Evolutionary conservation across 2,329 filamentous ascomycete species (phyloP).

Genomic region (Penicillium frequentans): DNA sequence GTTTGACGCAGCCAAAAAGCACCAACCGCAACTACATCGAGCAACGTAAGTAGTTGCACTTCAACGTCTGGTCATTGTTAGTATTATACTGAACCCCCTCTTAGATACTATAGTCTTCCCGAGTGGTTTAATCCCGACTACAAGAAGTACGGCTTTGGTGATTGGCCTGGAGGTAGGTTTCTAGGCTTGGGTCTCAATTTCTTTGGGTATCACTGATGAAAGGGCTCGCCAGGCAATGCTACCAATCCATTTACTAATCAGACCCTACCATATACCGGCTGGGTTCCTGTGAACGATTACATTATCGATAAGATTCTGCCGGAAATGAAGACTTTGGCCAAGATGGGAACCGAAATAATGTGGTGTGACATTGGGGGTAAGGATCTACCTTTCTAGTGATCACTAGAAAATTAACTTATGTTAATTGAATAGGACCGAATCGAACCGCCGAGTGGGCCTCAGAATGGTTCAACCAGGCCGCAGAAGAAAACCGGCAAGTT

Average conservation of each 20-base stretch:
- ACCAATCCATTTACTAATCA: slow-evolving; percentile 47
- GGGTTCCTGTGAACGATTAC: slow-evolving; percentile 43
- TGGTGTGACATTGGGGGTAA: slow-evolving; percentile 47
- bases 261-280: slow-evolving; percentile 47
- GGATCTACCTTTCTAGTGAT: background rate
- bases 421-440: slow-evolving; percentile 35
- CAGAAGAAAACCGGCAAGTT: slow-evolving; percentile 48
- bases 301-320: slow-evolving; percentile 44
- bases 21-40: slow-evolving; percentile 46
- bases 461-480: slow-evolving; percentile 44
- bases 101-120: slow-evolving; percentile 44
- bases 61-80: background rate
- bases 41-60: slow-evolving; percentile 28
- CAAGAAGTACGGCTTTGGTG: slow-evolving; percentile 39
- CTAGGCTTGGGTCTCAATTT: background rate
- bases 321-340: slow-evolving; percentile 46
- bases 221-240: slow-evolving; percentile 33
- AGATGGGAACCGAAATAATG: slow-evolving; percentile 48
- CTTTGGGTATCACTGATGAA: background rate
- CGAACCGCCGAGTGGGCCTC: slow-evolving; percentile 44
- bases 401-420: background rate
- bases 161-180: slow-evolving; percentile 27
- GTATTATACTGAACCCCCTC: background rate
- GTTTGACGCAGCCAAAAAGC: slow-evolving; percentile 43
- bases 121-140: slow-evolving; percentile 52